Conservation (phyloP, 2,329 filamentous ascomycete species). For the Fusarium temperatum region DNA sequence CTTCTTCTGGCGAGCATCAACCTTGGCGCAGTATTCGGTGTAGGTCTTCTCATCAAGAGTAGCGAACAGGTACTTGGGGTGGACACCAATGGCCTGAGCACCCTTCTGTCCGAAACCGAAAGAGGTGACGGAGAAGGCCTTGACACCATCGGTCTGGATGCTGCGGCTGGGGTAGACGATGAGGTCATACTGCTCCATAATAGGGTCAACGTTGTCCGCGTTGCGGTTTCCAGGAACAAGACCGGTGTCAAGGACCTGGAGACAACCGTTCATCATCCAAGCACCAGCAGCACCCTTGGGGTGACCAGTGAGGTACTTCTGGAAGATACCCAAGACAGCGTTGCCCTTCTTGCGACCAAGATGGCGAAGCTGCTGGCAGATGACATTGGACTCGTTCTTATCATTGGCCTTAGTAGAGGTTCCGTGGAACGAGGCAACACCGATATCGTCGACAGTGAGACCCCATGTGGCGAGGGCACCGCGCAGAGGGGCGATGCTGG, state of each 20-base stretch:
- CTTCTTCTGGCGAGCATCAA: conserved; percentile 95
- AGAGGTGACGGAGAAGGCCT: conserved; percentile 98
- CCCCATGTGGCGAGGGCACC: conserved; percentile 98
- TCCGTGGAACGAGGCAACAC: conserved; percentile 97
- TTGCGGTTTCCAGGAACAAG: conserved; percentile 97
- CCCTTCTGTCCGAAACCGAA: conserved; percentile 99
- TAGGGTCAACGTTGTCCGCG: conserved; percentile 94
- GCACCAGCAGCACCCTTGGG: conserved; percentile 99
- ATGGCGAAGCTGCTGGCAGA: conserved; percentile 95
- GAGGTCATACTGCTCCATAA: conserved; percentile 98
- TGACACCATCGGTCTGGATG: conserved; percentile 97
- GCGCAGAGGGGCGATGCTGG: conserved; percentile 91
- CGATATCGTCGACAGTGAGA: conserved; percentile 94
- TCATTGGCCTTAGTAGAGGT: conserved; percentile 99
- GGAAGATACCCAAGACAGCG: conserved; percentile 95
- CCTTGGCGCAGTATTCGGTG: conserved; percentile 83
- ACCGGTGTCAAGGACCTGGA: conserved; percentile 94
- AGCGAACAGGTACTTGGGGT: conserved; percentile 94
- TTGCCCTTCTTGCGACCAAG: conserved; percentile 97
- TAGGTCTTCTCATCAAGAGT: conserved; percentile 90
- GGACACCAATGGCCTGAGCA: conserved; percentile 94
- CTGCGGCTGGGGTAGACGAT: conserved; percentile 95
- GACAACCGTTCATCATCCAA: conserved; percentile 99
- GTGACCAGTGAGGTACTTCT: conserved; percentile 98
- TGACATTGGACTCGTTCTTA: conserved; percentile 98